Conservation (phyloP, 2,329 filamentous ascomycete genomes). For the Passalora sequoiae region DNA sequence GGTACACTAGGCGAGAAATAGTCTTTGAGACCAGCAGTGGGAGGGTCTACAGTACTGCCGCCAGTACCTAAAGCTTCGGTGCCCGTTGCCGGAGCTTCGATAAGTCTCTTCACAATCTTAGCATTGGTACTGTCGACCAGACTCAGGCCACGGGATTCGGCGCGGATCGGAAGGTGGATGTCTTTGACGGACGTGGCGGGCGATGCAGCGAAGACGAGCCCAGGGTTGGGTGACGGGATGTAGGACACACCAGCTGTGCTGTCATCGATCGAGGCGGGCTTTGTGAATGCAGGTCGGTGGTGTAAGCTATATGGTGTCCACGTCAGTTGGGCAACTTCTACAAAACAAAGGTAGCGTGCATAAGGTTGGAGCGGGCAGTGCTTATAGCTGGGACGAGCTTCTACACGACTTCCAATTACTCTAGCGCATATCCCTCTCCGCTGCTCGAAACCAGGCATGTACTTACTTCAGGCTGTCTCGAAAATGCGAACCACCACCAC, state of each 20-base stretch:
- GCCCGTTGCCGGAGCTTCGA: slow-evolving; percentile 41
- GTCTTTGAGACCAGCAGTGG: slow-evolving; percentile 19
- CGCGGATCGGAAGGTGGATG: background rate
- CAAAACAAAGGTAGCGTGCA: background rate
- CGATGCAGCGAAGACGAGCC: background rate
- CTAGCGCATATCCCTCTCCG: background rate
- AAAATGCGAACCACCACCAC: background rate
- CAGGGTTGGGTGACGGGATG: background rate
- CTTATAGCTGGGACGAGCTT: slow-evolving; percentile 9
- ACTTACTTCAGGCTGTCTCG: slow-evolving; percentile 6
- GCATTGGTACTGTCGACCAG: slow-evolving; percentile 39
- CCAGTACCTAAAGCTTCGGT: slow-evolving; percentile 7
- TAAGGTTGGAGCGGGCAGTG: slow-evolving; percentile 10
- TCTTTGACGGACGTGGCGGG: background rate
- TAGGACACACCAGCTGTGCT: too few species aligned
- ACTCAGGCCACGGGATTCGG: slow-evolving; percentile 36
- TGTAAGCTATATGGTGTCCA: slow-evolving; percentile 6
- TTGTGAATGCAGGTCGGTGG: slow-evolving; percentile 5
- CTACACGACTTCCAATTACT: slow-evolving; percentile 13
- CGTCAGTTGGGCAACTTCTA: too few species aligned
- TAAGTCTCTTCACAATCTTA: slow-evolving; percentile 48
- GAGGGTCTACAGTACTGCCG: slow-evolving; percentile 7
- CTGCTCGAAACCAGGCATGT: background rate
- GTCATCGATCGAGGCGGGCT: background rate
- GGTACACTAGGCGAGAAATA: slow-evolving; percentile 29